Percentiles rank a stretch among this genome's conserved stretches.
Conservation (phyloP, 2,329 filamentous ascomycete species). For the Aspergillus transmontanensis region DNA sequence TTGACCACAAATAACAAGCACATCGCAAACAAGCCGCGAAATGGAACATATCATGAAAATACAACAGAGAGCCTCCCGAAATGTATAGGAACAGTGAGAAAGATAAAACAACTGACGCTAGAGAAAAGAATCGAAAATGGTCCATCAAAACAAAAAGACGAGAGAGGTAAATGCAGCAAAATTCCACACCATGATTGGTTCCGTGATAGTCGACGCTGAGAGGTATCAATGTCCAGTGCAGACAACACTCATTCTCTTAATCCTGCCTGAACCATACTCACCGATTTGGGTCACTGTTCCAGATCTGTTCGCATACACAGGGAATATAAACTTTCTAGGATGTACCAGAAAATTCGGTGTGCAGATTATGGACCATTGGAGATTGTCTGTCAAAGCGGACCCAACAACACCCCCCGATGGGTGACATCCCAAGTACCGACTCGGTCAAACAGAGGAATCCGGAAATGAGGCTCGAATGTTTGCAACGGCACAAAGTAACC, state of each 20-base stretch:
- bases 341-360: neutral
- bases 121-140: constrained; percentile 12
- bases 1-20: constrained; percentile 13
- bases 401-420: neutral
- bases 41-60: constrained; percentile 20
- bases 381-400: neutral
- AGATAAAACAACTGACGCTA: constrained; percentile 11
- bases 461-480: neutral
- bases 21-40: constrained; percentile 11
- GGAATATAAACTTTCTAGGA: neutral
- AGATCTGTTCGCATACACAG: neutral
- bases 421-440: no score
- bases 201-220: constrained; percentile 17
- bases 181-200: constrained; percentile 21
- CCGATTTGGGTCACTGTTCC: neutral
- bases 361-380: neutral
- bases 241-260: constrained; percentile 12
- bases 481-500: neutral
- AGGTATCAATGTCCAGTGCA: constrained; percentile 13
- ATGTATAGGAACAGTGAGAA: constrained; percentile 18
- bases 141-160: constrained; percentile 8
- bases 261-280: neutral
- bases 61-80: constrained; percentile 23
- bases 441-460: neutral
- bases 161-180: constrained; percentile 22